These are phyloP conservation scores for Claviceps purpurea DNA, from an alignment of 2,329 filamentous ascomycete species.

Conservation along the genomic window DNA sequence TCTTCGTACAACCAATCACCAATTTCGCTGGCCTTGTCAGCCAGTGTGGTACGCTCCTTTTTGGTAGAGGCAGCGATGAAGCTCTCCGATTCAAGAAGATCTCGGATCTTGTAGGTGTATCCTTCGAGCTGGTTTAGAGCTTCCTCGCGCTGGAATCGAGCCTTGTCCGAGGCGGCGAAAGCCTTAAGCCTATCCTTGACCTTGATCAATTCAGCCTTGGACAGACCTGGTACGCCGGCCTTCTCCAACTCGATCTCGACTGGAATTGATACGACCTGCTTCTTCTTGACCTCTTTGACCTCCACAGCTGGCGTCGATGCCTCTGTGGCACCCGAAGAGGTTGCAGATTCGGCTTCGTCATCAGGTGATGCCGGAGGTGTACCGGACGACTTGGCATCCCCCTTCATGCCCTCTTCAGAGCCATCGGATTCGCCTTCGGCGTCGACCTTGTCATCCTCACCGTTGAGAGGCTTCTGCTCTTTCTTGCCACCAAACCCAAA, in stretches of 20 bases:
- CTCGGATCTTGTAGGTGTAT: conserved; percentile 79
- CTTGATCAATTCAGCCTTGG: conserved; percentile 34
- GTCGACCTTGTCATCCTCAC: conserved; percentile 40
- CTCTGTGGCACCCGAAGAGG: conserved; percentile 23
- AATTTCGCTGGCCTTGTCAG: conserved; percentile 51
- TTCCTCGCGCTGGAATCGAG: conserved; percentile 67
- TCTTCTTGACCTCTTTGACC: conserved; percentile 44
- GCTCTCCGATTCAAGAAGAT: conserved; percentile 62
- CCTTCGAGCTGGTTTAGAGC: conserved; percentile 84
- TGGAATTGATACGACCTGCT: conserved; percentile 42
- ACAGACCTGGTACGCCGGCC: conserved; percentile 34
- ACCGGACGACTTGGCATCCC: conserved; percentile 21
- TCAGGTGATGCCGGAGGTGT: conserved; percentile 1
- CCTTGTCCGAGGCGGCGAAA: conserved; percentile 75
- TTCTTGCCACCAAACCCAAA: conserved; percentile 86
- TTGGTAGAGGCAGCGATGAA: conserved; percentile 62
- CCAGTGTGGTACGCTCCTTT: conserved; percentile 51
- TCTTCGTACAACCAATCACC: conserved; percentile 90
- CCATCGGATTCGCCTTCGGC: conserved; percentile 18
- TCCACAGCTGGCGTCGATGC: conserved; percentile 28
- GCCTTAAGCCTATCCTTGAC: conserved; percentile 61
- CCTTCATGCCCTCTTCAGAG: conserved; percentile 28
- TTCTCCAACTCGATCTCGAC: conserved; percentile 37
- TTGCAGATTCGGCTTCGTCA: conserved; percentile 13
- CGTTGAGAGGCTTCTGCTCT: conserved; percentile 62